These are phyloP conservation scores for Rhizopogon sp. DNA, from an alignment of 768 basidiomycete species.

Conservation along the genomic window DNA sequence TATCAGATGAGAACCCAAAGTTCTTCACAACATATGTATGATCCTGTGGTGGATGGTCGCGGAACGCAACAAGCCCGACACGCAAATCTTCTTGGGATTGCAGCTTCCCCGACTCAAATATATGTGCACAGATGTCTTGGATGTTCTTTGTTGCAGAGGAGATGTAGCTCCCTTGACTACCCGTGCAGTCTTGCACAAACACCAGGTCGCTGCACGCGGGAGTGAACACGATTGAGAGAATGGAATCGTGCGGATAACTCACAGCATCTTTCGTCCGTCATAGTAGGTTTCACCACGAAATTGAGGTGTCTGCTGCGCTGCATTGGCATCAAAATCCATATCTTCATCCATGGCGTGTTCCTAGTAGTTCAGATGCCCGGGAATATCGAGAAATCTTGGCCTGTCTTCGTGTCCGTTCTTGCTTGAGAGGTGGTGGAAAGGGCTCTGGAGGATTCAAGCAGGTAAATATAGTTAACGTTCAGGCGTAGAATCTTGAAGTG, in stretches of 20 bases:
- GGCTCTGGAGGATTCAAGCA: background rate
- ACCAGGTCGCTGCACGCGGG: conserved; percentile 69
- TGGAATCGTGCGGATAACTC: conserved; percentile 27
- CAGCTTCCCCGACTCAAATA: conserved; percentile 92
- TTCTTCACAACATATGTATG: conserved; percentile 92
- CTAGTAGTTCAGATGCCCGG: background rate
- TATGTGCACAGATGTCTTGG: conserved; percentile 90
- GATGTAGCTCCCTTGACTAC: conserved; percentile 86
- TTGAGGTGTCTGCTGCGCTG: conserved; percentile 27
- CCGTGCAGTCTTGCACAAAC: conserved; percentile 94
- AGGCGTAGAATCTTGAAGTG: background rate
- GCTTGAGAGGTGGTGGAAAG: background rate
- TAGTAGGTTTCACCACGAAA: conserved; percentile 33
- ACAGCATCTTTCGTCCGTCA: conserved; percentile 69
- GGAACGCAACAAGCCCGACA: conserved; percentile 90
- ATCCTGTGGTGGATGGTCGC: conserved; percentile 97
- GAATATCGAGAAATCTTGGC: background rate
- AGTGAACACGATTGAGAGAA: conserved; percentile 13
- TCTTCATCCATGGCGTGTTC: conserved; percentile 66
- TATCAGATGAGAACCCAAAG: conserved; percentile 92
- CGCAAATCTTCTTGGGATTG: conserved; percentile 82
- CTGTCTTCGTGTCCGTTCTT: background rate
- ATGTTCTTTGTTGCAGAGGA: conserved; percentile 96
- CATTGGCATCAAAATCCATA: conserved; percentile 58
- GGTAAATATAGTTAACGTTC: background rate